Conservation (phyloP, 2,329 filamentous ascomycete species). For the Paecilomyces dactylethromorphus region DNA sequence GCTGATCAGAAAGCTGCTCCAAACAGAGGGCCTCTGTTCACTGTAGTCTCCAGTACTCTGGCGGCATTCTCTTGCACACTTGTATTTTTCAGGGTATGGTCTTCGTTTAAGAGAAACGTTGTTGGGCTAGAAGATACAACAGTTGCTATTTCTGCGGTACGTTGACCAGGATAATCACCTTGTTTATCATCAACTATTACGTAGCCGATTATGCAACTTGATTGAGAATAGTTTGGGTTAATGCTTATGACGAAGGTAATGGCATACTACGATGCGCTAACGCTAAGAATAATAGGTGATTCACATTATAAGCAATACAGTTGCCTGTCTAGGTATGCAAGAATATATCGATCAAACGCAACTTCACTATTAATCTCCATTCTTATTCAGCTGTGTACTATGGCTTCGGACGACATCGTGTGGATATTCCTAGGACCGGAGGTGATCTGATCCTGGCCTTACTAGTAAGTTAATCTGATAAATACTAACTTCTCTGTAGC, state of each 20-base stretch:
- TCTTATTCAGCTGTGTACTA: conserved; percentile 5
- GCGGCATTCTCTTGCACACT: background rate
- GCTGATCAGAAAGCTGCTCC: background rate
- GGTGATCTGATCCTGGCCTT: conserved; percentile 5
- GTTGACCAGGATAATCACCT: background rate
- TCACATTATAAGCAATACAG: background rate
- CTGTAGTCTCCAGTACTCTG: background rate
- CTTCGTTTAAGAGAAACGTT: background rate
- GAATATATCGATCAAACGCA: background rate
- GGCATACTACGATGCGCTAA: too few relatives aligned
- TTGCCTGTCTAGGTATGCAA: background rate
- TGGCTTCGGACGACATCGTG: conserved; percentile 8
- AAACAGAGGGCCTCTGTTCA: background rate
- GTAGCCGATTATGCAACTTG: too few relatives aligned
- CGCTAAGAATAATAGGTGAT: too few relatives aligned
- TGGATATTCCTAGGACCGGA: conserved; percentile 5
- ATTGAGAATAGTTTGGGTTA: background rate
- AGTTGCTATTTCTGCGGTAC: background rate
- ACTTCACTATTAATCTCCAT: background rate
- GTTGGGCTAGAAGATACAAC: background rate
- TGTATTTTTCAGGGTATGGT: background rate
- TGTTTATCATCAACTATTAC: too few relatives aligned
- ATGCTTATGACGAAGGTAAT: background rate
- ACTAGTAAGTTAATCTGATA: conserved; percentile 2
- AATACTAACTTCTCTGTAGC: too few relatives aligned